Base-by-base conservation (phyloP, 1,284 basidiomycete species). In the Trichosporon inkin region DNA sequence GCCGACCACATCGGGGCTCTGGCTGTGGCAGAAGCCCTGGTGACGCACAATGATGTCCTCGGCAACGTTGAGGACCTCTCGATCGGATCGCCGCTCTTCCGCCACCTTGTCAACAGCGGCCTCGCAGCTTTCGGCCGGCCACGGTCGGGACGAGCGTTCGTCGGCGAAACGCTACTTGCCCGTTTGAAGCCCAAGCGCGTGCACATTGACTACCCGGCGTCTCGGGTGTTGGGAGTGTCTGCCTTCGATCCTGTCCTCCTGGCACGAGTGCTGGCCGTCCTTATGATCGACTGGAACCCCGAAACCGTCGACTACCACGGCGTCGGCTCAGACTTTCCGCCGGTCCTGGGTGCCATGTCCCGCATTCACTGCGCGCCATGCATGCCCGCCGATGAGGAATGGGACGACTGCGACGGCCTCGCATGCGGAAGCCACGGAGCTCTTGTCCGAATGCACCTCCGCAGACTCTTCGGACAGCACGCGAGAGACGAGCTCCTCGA, bases 201-300 rank as follows among this genome's bases (percentile, higher is more conserved):
- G 3, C 52, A 38, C 14, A 57, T 64, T 35, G 32, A 57, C 44
- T 64, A 57, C 24, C 63, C 63, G 3, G 20, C 57, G 0, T 44
- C 60, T 1, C 52, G 47, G 8, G 28, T 49, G 22, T 22, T 49
- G 5, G 24, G 44, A 5, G 53, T 47, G 14, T 44, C 53, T 28
- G 49, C 58, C 10, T 62, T 64, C 22, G 63, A 64, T 24, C 63
- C 63, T 4, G 63, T 64, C 6, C 47, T 62, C 3, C 60, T 64
- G 24, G 53, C 63, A 10, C 63, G 63, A 47, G 60, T 60, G 10
- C 40, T 60, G 17, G 58, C 63, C 2, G 63, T 64, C 6, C 63
- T 64, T 0, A 32, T 58, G 34, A 44, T 55, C 16, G 63, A 64
- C 8, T 64, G 63, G 63, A n/a, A 35, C 13, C 63, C 63, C 1